Evolutionary conservation across 164 flowering plant genomes (phyloP), one percentile per base, ranked within the genome.

Genomic region (Brasenia schreberi): DNA sequence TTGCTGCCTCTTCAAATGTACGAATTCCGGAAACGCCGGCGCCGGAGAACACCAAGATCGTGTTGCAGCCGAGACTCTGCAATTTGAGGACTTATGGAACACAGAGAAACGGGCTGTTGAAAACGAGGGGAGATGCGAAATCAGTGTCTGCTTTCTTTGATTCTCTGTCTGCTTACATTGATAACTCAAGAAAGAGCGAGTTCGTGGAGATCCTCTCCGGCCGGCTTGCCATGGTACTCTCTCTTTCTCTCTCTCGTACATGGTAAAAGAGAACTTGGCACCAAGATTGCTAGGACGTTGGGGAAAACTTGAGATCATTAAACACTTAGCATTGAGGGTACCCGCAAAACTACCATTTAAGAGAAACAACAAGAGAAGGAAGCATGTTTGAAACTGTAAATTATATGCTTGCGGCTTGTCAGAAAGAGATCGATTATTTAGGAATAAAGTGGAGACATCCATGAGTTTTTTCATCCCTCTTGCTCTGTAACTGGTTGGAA

Each of bases 181-280:
- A 92, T 66, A 92, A 86, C 73, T 82, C 96, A 14, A 82, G 74
- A 83, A 87, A 81, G 75, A 92, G 87, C 68, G 95, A 84, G 43
- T 95, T 90, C 68, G 78, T 88, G 6, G 98, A 92, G 81, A 87
- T 79, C 78, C 78, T 90, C 68, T 82, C 88, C 18, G 98, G 98
- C 61, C 91, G 98, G 1, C 85, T 90, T 33, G 95, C 95, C 59
- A 89, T 92, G 98, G 98, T 92, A 62, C 68, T 63, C 65, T 23
- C 14, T 60, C 42, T 27, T 5, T n/a, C 12, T 6, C 64, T 52
- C 66, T 16, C 18, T 56, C 1, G 12, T 60, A 17, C 27, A 42
- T 18, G 5, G 0, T 12, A 7, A 10, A 39, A 1, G 69, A 14
- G 1, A 9, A 42, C 23, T 49, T 11, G 18, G 49, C 33, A 33